phyloP scores from a whole-genome alignment of 148 eudicot species.

The Polygonum maritimum region DNA sequence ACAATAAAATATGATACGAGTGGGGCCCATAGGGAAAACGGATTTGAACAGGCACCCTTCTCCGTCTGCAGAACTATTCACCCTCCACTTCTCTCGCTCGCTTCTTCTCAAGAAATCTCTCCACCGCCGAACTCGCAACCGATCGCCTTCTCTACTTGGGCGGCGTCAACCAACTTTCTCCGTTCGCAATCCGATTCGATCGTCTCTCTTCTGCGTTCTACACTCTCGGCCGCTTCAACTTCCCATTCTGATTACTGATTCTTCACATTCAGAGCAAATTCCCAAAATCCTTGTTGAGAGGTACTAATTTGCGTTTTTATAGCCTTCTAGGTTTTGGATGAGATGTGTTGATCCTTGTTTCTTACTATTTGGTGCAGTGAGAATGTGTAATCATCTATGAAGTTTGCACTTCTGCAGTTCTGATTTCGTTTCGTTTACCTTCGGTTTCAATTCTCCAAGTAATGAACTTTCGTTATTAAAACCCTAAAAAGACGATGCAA shows the following conservation, averaged over 20 bases:
- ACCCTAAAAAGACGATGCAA: no score
- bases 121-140: slow-evolving; percentile 42
- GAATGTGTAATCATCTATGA: not conserved
- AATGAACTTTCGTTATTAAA: not conserved
- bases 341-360: not conserved
- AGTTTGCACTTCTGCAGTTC: not conserved
- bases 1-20: not conserved
- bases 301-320: not conserved
- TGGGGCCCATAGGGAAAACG: not conserved
- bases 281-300: not conserved
- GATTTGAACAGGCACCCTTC: not conserved
- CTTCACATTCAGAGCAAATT: not conserved
- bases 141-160: slow-evolving; percentile 34
- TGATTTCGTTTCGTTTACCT: not conserved
- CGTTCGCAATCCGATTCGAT: not conserved
- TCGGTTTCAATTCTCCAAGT: not conserved
- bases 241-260: not conserved
- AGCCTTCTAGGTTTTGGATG: not conserved
- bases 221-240: not conserved
- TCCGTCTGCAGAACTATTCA: slow-evolving; percentile 1
- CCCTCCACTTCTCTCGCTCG: slow-evolving; percentile 18
- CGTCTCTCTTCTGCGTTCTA: not conserved
- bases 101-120: slow-evolving; percentile 3
- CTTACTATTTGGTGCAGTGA: not conserved
- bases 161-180: slow-evolving; percentile 18